Evolutionary conservation across 306 rosid genomes (phyloP).

Genomic region (Cucumis sativus): DNA sequence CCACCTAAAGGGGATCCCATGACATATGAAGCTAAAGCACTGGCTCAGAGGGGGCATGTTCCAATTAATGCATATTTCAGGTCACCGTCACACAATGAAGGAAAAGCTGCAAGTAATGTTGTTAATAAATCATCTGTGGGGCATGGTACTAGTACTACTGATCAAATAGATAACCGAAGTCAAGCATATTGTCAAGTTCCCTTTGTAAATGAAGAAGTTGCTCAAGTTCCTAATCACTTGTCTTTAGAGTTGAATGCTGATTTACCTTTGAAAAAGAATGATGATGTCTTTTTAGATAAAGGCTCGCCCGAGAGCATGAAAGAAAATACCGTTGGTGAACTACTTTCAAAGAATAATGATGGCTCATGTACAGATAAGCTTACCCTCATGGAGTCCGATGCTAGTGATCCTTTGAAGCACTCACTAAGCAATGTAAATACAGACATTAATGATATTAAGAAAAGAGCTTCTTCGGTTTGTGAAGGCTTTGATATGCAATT

Average conservation of each 20-base stretch:
- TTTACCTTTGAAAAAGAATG: conserved; percentile 14
- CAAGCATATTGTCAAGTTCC: conserved; percentile 9
- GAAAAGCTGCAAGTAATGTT: conserved; percentile 16
- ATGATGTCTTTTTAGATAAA: conserved; percentile 16
- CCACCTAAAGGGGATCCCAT: conserved; percentile 25
- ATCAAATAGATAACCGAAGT: conserved; percentile 15
- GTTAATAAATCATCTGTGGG: conserved; percentile 15
- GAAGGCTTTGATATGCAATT: not conserved
- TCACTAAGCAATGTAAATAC: not conserved
- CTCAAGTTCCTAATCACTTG: conserved; percentile 9
- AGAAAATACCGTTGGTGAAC: not conserved
- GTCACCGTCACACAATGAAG: conserved; percentile 15
- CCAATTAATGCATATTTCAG: conserved; percentile 10
- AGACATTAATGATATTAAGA: not conserved
- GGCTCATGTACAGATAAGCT: not conserved
- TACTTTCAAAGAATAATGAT: not conserved
- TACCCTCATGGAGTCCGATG: not conserved
- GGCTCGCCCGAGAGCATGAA: not conserved
- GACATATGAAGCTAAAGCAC: conserved; percentile 23
- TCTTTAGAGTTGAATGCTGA: conserved; percentile 15
- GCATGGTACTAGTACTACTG: conserved; percentile 13
- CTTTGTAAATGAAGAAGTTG: conserved; percentile 10
- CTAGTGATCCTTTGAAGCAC: not conserved
- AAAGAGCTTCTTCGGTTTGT: not conserved
- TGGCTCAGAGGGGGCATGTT: conserved; percentile 12